phyloP scores from a whole-genome alignment of 805 yeast genomes.

The Saccharomycopsis selenospora region DNA sequence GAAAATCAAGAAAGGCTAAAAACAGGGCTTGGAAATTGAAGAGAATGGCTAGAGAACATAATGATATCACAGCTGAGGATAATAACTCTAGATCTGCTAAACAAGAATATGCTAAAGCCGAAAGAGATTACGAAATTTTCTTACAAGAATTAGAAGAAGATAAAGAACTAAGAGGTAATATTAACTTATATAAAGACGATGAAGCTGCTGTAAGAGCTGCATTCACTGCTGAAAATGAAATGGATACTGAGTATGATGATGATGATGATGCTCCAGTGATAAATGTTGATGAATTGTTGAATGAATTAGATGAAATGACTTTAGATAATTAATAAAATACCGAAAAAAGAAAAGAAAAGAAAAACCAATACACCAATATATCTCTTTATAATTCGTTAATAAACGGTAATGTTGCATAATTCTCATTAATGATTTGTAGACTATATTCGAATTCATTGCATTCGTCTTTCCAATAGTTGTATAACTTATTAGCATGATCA shows the following conservation, averaged over 20 bases:
- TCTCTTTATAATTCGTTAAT: too few species aligned
- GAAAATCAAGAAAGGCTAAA: conserved; percentile 68
- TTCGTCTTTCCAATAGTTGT: conserved; percentile 19
- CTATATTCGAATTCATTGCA: conserved; percentile 10
- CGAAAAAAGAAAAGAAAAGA: too few species aligned
- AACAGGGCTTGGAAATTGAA: conserved; percentile 85
- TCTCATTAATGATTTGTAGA: conserved; percentile 9
- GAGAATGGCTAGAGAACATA: conserved; percentile 96
- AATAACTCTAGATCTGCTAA: conserved; percentile 60
- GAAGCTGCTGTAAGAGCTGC: conserved; percentile 24
- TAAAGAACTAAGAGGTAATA: conserved; percentile 82
- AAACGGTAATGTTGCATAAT: conserved; percentile 14
- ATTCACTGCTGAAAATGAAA: conserved; percentile 31
- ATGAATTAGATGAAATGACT: conserved; percentile 91
- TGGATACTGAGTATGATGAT: conserved; percentile 44
- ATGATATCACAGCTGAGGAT: conserved; percentile 72
- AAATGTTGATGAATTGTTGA: conserved; percentile 85
- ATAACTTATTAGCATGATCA: conserved; percentile 11
- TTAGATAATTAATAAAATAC: conserved; percentile 43
- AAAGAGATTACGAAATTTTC: conserved; percentile 90
- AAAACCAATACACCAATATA: too few species aligned
- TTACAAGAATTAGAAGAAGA: conserved; percentile 97
- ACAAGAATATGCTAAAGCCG: conserved; percentile 87
- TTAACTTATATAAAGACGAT: conserved; percentile 76
- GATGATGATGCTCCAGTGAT: conserved; percentile 85